Base-by-base conservation (phyloP, 2,329 filamentous ascomycete species). In the Pestalotiopsis sp. region DNA sequence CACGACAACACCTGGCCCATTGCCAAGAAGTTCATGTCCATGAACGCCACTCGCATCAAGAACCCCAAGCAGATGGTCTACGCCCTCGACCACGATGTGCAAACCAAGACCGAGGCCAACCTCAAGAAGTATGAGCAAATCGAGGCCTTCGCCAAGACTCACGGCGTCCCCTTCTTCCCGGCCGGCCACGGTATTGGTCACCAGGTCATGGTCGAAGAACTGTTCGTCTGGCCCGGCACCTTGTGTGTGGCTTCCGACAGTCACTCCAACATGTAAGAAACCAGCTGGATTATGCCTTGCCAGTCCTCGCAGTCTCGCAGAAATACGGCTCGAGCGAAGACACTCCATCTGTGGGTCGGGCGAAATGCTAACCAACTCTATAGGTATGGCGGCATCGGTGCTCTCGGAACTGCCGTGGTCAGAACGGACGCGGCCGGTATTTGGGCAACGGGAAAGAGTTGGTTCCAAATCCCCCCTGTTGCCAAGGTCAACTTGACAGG, bases 391-490 rank as follows among this genome's bases (percentile, higher is more conserved):
- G 94, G 91, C 45, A 85, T 97, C 6, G 91, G 90, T 2, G 91
- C 88, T 74, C 81, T 97, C 49, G 94, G 94, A 3, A 95, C 93
- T 0, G 87, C 95, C 0, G 86, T 98, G 41, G 95, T 98, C 2
- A 84, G 95, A 49, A 97, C 95, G 0, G 95, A 98, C 76, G 95
- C 93, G 2, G 94, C 94, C 0, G 89, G 87, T 73, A 94, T 98
- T 52, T 97, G 91, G 92, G 92, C 92, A 0, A 97, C 94, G 0
- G 90, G 90, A 4, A 84, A 86, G 72, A 97, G 92, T 0, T 98
- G 94, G 94, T 97, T 90, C 90, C 93, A 97, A 81, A 87, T 96
- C 27, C 95, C 95, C 0, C 94, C 94, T 0, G 88, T 97, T 36
- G 93, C 92, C 1, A 91, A 92, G 80, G 88, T 98, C 27, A 95